Conservation (phyloP, 2,329 filamentous ascomycete species). For the Paecilomyces formosus region DNA sequence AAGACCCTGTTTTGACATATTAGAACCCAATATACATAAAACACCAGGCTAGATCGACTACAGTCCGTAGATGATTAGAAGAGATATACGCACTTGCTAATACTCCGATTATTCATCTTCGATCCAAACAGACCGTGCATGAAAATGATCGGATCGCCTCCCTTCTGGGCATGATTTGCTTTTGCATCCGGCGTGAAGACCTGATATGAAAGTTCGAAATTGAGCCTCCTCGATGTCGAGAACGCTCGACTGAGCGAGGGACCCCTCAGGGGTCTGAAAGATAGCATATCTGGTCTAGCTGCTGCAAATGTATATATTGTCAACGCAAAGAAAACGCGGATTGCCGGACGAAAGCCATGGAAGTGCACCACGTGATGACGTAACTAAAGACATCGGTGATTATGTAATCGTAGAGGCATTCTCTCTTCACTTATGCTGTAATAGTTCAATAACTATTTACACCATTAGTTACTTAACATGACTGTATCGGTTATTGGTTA, state of each 20-base stretch:
- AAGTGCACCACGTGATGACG: background rate
- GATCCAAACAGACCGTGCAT: constrained; percentile 92
- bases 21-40: background rate
- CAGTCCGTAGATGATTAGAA: background rate
- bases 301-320: background rate
- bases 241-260: constrained; percentile 15
- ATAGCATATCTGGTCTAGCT: background rate
- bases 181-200: constrained; percentile 28
- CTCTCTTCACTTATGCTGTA: too few relatives aligned
- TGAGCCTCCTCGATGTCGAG: constrained; percentile 21
- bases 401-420: too few relatives aligned
- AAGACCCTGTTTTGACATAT: constrained; percentile 52
- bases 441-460: too few relatives aligned
- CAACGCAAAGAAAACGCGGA: background rate
- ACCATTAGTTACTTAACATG: too few relatives aligned
- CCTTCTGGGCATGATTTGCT: constrained; percentile 15
- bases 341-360: background rate
- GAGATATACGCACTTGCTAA: constrained; percentile 69
- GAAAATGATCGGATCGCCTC: constrained; percentile 63
- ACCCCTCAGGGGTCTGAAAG: background rate
- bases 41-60: background rate
- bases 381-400: background rate
- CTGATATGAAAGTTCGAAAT: constrained; percentile 26
- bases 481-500: too few relatives aligned
- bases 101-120: constrained; percentile 88